Conservation (phyloP, 805 yeast genomes). For the Lachancea dasiensis region DNA sequence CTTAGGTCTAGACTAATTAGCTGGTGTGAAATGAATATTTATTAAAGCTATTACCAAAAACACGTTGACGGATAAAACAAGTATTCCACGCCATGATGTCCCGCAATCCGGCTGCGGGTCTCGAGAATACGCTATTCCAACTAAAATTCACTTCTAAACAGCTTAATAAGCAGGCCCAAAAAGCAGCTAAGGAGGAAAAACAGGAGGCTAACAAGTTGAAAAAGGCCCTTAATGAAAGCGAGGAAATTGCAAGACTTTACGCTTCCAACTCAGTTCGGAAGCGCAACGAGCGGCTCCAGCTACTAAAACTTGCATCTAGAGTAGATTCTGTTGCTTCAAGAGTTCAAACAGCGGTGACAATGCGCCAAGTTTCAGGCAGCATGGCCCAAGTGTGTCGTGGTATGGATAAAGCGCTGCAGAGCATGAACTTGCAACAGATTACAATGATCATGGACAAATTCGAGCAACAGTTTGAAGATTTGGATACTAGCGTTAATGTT, state of each 20-base stretch:
- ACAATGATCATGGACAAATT: conserved; percentile 96
- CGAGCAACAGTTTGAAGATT: conserved; percentile 91
- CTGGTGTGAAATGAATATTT: too few species aligned
- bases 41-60: too few species aligned
- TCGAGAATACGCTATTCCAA: conserved; percentile 33
- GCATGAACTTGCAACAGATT: conserved; percentile 91
- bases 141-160: conserved; percentile 85
- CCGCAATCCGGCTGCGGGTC: conserved; percentile 28
- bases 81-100: conserved; percentile 19
- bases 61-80: neutral
- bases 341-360: conserved; percentile 96
- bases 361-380: conserved; percentile 90
- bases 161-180: conserved; percentile 80
- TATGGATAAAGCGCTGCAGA: conserved; percentile 92
- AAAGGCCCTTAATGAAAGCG: conserved; percentile 44
- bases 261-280: conserved; percentile 96
- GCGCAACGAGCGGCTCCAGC: conserved; percentile 74
- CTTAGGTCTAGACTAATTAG: too few species aligned
- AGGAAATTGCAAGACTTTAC: conserved; percentile 87
- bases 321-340: conserved; percentile 95
- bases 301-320: conserved; percentile 76
- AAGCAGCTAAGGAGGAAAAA: conserved; percentile 85
- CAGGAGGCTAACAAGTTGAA: conserved; percentile 83
- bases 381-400: conserved; percentile 92
- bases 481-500: conserved; percentile 89